Percentiles rank a stretch among this genome's conserved stretches.
Conservation (phyloP, 2,329 filamentous ascomycete species). For the Stachybotrys chartarum region DNA sequence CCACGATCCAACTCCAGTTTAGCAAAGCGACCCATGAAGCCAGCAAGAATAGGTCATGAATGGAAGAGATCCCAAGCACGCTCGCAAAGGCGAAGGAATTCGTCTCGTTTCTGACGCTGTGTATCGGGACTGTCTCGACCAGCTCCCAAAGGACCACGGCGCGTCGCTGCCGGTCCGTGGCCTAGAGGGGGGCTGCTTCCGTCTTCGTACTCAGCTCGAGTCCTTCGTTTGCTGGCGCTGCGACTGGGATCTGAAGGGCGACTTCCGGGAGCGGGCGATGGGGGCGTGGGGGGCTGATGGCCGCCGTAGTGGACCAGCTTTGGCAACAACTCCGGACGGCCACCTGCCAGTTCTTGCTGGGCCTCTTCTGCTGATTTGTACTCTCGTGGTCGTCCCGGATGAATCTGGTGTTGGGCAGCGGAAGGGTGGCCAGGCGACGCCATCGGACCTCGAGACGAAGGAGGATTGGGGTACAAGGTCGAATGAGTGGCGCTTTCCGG, state of each 20-base stretch:
- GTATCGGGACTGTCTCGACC: conserved; percentile 79
- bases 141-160: conserved; percentile 68
- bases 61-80: conserved; percentile 97
- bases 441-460: conserved; percentile 59
- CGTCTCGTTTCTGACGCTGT: conserved; percentile 80
- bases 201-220: conserved; percentile 88
- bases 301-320: conserved; percentile 94
- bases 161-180: conserved; percentile 55
- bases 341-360: conserved; percentile 81
- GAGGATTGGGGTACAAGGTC: conserved; percentile 52
- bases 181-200: conserved; percentile 80
- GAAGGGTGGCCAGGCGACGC: conserved; percentile 71
- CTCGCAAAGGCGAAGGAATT: conserved; percentile 80
- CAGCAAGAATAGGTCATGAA: conserved; percentile 47
- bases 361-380: conserved; percentile 96
- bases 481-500: conserved; percentile 40
- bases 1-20: neutral
- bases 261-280: conserved; percentile 61
- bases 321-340: conserved; percentile 85
- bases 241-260: conserved; percentile 42
- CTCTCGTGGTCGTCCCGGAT: conserved; percentile 65
- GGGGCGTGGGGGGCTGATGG: conserved; percentile 87
- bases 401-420: conserved; percentile 39
- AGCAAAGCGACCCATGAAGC: conserved; percentile 12
- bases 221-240: conserved; percentile 64